Percentiles rank a stretch among this genome's conserved stretches.
These are phyloP conservation scores for Vinca minor DNA, from an alignment of 257 asterid genomes.

Conservation along the genomic window DNA sequence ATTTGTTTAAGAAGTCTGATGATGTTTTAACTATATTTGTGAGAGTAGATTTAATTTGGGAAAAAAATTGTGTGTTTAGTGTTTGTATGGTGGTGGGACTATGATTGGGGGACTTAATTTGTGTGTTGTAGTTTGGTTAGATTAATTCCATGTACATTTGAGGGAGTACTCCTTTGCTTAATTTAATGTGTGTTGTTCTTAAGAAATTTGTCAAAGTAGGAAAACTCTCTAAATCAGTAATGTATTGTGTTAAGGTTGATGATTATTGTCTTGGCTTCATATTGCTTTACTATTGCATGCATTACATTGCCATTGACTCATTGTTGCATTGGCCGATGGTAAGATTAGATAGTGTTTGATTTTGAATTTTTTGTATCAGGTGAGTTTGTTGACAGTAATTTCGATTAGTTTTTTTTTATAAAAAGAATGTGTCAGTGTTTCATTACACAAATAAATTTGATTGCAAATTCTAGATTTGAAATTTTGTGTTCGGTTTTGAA, in stretches of 20 bases:
- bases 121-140: conserved; percentile 20
- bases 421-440: too few relatives aligned
- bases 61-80: conserved; percentile 1
- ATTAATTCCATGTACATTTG: conserved; percentile 26
- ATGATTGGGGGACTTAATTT: conserved; percentile 14
- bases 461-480: too few relatives aligned
- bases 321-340: not conserved
- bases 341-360: too few relatives aligned
- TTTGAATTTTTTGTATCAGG: too few relatives aligned
- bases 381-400: too few relatives aligned
- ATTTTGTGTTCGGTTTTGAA: too few relatives aligned
- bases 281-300: not conserved
- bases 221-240: not conserved
- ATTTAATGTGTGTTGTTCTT: conserved; percentile 13
- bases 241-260: not conserved
- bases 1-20: conserved; percentile 6
- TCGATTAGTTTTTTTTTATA: too few relatives aligned
- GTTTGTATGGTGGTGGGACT: conserved; percentile 9
- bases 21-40: conserved; percentile 21
- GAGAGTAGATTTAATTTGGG: not conserved
- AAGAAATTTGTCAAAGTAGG: conserved; percentile 8
- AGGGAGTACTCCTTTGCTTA: conserved; percentile 19
- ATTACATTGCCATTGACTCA: not conserved
- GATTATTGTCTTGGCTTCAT: not conserved
- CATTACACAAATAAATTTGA: too few relatives aligned